These are phyloP conservation scores for Zasmidium citrigriseum DNA, from an alignment of 2,329 filamentous ascomycete species.

Conservation along the genomic window DNA sequence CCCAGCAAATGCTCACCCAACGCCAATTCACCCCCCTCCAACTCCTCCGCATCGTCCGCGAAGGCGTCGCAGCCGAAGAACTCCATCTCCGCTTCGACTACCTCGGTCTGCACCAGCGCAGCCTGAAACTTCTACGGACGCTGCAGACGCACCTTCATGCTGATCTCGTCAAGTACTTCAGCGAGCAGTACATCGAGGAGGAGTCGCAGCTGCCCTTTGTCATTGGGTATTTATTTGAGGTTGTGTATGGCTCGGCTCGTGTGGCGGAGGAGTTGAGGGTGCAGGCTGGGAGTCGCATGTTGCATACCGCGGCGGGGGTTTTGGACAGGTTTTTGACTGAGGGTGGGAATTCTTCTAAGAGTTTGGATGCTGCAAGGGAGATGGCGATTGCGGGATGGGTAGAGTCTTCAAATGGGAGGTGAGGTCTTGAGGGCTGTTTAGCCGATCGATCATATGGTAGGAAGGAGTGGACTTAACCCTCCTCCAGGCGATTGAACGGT, in stretches of 20 bases:
- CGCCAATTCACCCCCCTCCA: constrained; percentile 1
- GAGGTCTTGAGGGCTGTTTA: no score
- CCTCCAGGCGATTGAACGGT: no score
- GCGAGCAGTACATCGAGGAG: constrained; percentile 7
- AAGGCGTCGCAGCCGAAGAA: constrained; percentile 13
- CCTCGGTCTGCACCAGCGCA: constrained; percentile 9
- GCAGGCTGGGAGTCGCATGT: constrained; percentile 1
- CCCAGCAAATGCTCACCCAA: background rate
- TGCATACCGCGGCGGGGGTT: background rate
- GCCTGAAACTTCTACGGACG: constrained; percentile 3
- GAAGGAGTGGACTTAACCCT: no score
- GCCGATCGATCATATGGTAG: no score
- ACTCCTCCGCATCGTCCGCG: constrained; percentile 7
- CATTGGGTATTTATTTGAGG: constrained; percentile 11
- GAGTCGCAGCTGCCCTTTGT: constrained; percentile 10
- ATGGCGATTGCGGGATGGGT: no score
- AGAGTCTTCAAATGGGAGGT: no score
- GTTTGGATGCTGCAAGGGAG: background rate
- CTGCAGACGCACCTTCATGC: constrained; percentile 7
- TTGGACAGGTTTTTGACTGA: background rate
- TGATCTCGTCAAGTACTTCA: constrained; percentile 9
- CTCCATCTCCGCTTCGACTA: constrained; percentile 18
- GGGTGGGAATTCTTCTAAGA: background rate
- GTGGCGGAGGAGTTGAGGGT: constrained; percentile 25
- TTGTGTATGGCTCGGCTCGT: constrained; percentile 6